Evolutionary conservation across 225 moss, liverwort and hornwort species (phyloP), one percentile per base, ranked within the genome.

Genomic region (Pleurozium schreberi): DNA sequence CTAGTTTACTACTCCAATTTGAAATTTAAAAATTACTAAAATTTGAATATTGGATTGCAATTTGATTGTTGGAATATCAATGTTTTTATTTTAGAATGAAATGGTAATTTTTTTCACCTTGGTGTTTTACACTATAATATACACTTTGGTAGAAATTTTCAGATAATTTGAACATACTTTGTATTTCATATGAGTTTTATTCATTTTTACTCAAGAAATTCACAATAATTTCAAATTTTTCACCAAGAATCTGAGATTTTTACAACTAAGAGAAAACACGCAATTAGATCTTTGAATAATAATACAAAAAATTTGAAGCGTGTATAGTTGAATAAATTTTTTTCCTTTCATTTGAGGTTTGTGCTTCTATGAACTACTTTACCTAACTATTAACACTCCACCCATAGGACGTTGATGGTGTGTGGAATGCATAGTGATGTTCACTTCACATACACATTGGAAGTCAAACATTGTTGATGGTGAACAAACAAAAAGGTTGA

Each of bases 41-140:
- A n/a, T n/a, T n/a, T n/a, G n/a, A 69, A 69, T 14, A 40, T 22
- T 40, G 3, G 1, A n/a, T 69, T 69, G n/a, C 69, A 40, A 40
- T 40, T 13, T 69, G 40, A 25, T 40, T 0, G 0, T n/a, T 67
- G 23, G 4, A n/a, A 1, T 68, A 11, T 23, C 4, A 2, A 40
- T 68, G 11, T n/a, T 68, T 1, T 68, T 12, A n/a, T 68, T 38
- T 68, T 25, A 69, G 13, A 69, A 40, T 5, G 13, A 40, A 1
- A 23, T 69, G 2, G 14, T 40, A 68, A 69, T n/a, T 40, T 67
- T 28, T 65, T 69, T 40, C 6, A n/a, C 8, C 4, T 8, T 40
- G 13, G 23, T 4, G 0, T 68, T 40, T 40, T 23, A 19, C 40
- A 40, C 14, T 69, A 13, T 23, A 69, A 40, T 69, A 13, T 13